Base-by-base conservation (phyloP, 2,329 filamentous ascomycete species). In the Pestalotiopsis sp. region DNA sequence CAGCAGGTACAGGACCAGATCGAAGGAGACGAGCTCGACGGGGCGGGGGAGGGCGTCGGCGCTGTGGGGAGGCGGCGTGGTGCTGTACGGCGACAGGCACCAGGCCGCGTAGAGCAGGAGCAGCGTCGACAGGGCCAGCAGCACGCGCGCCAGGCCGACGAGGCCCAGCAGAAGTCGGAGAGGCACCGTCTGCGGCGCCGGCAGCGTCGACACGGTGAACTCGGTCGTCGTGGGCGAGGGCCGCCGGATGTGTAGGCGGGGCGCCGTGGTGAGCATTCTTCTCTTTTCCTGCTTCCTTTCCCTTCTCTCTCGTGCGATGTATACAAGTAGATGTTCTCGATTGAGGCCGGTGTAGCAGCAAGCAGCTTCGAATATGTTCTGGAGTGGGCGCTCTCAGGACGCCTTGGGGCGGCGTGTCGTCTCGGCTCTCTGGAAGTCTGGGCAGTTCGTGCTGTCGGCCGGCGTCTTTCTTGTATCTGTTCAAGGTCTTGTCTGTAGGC, bases 191-290 rank as follows among this genome's bases (percentile, higher is more conserved):
- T 81, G 77, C 0, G 83, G 81, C 0, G 31, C 31, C 31, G 92
- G 89, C 59, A 90, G 89, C 68, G 95, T 98, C 45, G 95, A 96
- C 67, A 98, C 93, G 38, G 92, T 97, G 85, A 95, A 98, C 73
- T 93, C 92, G 78, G 93, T 91, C n/a, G 96, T 97, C 2, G 94
- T 97, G 61, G 93, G 91, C 27, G 96, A 95, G 64, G 93, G 92
- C 25, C 90, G 88, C 72, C 89, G 86, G 70, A 87, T 87, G 74
- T 84, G 86, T 64, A 93, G 88, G 73, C 86, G 86, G 11, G 89
- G 88, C 1, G 83, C 75, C 23, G 85, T 88, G 57, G 87, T 87
- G 72, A 92, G 85, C 91, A 93, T 93, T 27, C 25, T 38, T 14
- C 14, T 14, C 2, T 39, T 9, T n/a, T 5, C 3, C 31, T 6